Percentiles rank a stretch among this genome's conserved stretches.
phyloP scores from a whole-genome alignment of 78 protist genomes.

The Dictyostelium purpureum region DNA sequence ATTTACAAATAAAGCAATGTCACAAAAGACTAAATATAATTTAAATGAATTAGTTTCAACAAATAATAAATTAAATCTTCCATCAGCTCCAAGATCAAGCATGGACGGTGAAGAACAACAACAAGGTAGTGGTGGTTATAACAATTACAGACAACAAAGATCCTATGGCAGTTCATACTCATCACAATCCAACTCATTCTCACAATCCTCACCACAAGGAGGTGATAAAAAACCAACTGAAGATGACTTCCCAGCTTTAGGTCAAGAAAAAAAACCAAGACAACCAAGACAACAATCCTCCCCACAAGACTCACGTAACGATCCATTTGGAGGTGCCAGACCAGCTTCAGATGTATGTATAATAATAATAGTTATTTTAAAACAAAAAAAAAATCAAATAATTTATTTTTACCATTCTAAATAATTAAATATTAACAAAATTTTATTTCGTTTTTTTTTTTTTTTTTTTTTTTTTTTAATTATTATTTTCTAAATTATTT shows the following conservation, averaged over 20 bases:
- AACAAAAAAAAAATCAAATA: neutral
- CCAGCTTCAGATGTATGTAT: constrained; percentile 18
- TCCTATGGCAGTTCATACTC: neutral
- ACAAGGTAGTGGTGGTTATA: neutral
- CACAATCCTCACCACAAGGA: neutral
- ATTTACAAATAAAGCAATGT: neutral
- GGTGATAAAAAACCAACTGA: neutral
- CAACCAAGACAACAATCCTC: constrained; percentile 21
- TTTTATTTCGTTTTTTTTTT: neutral
- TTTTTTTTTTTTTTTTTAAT: neutral
- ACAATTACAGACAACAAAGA: neutral
- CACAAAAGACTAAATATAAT: neutral
- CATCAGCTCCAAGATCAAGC: neutral
- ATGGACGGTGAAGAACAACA: neutral
- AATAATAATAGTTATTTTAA: neutral
- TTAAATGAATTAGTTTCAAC: neutral
- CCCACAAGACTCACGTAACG: neutral
- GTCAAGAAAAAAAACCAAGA: constrained; percentile 12
- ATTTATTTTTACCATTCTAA: neutral
- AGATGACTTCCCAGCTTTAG: constrained; percentile 78
- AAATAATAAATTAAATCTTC: neutral
- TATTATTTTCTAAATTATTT: too few relatives aligned
- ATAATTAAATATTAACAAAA: neutral
- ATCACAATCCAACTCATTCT: neutral
- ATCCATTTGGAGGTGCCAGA: constrained; percentile 59